phyloP scores from a whole-genome alignment of 2,329 filamentous ascomycete genomes.

The Fusarium dimerum region DNA sequence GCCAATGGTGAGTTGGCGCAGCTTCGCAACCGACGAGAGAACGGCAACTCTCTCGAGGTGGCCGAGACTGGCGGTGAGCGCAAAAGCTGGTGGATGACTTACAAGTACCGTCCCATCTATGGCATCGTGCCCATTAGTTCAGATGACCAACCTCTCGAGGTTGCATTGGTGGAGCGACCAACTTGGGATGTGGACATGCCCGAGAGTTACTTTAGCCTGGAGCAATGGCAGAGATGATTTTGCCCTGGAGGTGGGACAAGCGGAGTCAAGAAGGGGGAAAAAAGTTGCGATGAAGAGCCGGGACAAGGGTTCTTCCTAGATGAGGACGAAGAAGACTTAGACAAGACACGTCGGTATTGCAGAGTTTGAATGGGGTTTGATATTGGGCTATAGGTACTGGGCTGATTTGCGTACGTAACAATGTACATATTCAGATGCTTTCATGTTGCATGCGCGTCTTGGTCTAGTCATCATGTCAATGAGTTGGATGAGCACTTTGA shows the following conservation, averaged over 20 bases:
- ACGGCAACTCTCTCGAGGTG: slow-evolving; percentile 17
- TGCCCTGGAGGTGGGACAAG: not conserved
- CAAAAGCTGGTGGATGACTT: slow-evolving; percentile 72
- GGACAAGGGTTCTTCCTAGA: not conserved
- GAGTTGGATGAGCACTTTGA: not conserved
- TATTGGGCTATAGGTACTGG: not conserved
- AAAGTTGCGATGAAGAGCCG: not conserved
- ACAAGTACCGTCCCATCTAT: slow-evolving; percentile 92
- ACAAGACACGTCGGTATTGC: not conserved
- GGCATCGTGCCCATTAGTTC: slow-evolving; percentile 58
- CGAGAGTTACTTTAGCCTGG: slow-evolving; percentile 65
- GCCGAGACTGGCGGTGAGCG: slow-evolving; percentile 28
- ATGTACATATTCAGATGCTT: not conserved
- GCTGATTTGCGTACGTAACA: not conserved
- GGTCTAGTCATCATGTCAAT: not conserved
- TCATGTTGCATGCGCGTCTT: not conserved
- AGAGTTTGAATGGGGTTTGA: not conserved
- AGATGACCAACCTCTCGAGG: slow-evolving; percentile 60
- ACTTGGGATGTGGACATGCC: slow-evolving; percentile 79
- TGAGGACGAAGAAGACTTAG: not conserved
- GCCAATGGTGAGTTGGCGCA: slow-evolving; percentile 36
- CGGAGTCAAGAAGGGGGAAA: not conserved
- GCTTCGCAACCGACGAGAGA: slow-evolving; percentile 33
- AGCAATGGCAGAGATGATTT: slow-evolving; percentile 49
- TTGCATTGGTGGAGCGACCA: slow-evolving; percentile 86